Conservation (phyloP, 2,329 filamentous ascomycete genomes). For the Penicillium olsonii region DNA sequence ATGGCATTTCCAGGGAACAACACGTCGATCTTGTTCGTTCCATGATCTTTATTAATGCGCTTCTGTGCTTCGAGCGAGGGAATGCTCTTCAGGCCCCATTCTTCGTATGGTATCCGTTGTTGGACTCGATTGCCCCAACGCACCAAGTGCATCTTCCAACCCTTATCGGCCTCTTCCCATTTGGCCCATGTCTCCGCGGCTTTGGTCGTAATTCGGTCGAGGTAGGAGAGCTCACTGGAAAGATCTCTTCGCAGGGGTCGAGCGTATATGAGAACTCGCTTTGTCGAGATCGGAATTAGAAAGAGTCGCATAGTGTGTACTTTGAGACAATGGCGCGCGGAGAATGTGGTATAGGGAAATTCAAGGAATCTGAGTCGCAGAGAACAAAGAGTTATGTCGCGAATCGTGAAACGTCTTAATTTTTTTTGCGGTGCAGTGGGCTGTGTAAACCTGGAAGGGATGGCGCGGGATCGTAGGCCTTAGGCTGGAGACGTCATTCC, state of each 20-base stretch:
- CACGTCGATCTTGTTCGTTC: slow-evolving; percentile 65
- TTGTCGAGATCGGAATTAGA: slow-evolving; percentile 88
- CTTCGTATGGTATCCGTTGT: slow-evolving; percentile 87
- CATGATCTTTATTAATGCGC: slow-evolving; percentile 63
- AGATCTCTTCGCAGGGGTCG: slow-evolving; percentile 67
- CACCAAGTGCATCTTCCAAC: slow-evolving; percentile 88
- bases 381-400: not conserved
- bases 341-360: not conserved
- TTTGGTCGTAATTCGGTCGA: slow-evolving; percentile 70
- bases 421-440: slow-evolving; percentile 3
- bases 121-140: slow-evolving; percentile 83
- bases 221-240: slow-evolving; percentile 56
- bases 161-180: slow-evolving; percentile 81
- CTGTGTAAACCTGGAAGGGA: slow-evolving; percentile 1
- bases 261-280: slow-evolving; percentile 88
- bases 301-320: slow-evolving; percentile 79
- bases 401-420: not conserved
- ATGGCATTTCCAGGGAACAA: slow-evolving; percentile 75
- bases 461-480: slow-evolving; percentile 8
- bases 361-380: not conserved
- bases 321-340: not conserved
- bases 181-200: slow-evolving; percentile 76
- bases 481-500: slow-evolving; percentile 10
- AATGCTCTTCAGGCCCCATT: slow-evolving; percentile 96
- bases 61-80: slow-evolving; percentile 73